Base-by-base conservation (phyloP, 2,329 filamentous ascomycete species). In the Exserohilum turcica region DNA sequence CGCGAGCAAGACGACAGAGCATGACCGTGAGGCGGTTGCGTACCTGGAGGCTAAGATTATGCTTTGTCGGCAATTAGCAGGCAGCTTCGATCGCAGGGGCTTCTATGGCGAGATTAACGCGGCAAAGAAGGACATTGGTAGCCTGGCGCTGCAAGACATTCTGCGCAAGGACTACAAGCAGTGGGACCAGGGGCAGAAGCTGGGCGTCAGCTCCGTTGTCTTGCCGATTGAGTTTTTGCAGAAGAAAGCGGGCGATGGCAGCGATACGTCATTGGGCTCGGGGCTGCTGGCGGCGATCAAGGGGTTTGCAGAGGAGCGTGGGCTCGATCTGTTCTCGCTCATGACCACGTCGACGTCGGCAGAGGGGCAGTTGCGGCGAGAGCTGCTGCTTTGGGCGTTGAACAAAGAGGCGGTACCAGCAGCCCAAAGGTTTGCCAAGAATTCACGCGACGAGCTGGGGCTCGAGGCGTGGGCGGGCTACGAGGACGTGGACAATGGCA, bases 91-190 rank as follows among this genome's bases (percentile, higher is more conserved):
- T 49, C 78, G 83, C 6, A 70, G 76, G 0, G 68, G 56, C 3
- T 90, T 87, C 71, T 90, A 84, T 67, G 70, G 80, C 4, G 76
- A 84, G 49, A 80, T 92, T 21, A 78, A 80, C 1, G 73, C 73
- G 5, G 86, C 89, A 5, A 92, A 92, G 73, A 82, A 85, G 57
- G 83, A 91, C 60, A 80, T 94, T 45, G 83, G 81, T 2, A 62
- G 68, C 0, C 75, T 94, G 39, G 77, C 75, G 32, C 73, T 91
- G 60, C 76, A 81, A 18, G 90, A 92, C 62, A 82, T 92, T 33
- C 74, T 93, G 46, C 81, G 88, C 59, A 93, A 93, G 72, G 90
- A 95, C 75, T 95, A 92, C 76, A 95, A 95, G 76, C 82, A 89
- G 67, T 94, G 90, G 90, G 76, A 76, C 9, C 76, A 77, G 9